Percentiles rank a stretch among this genome's conserved stretches.
phyloP scores from a whole-genome alignment of 139 green algal genomes.

The Picochlorum costavermella region DNA sequence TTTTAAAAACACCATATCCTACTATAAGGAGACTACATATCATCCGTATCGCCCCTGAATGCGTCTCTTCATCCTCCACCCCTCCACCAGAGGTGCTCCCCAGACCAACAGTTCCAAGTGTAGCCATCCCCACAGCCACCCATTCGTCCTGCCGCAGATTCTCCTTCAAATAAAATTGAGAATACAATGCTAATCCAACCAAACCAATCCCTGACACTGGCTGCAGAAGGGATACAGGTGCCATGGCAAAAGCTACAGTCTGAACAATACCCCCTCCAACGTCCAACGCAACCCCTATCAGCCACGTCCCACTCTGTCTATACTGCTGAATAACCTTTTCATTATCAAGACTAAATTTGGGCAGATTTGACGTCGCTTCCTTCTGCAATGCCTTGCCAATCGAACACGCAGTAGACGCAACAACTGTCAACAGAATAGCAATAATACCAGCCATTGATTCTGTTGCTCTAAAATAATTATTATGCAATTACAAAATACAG shows the following conservation, averaged over 20 bases:
- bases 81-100: constrained; percentile 17
- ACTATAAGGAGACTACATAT: constrained; percentile 17
- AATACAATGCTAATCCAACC: constrained; percentile 73
- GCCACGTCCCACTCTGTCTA: constrained; percentile 45
- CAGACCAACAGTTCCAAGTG: constrained; percentile 48
- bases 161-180: constrained; percentile 76
- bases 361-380: constrained; percentile 60
- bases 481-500: no score
- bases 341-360: constrained; percentile 41
- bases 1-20: background rate
- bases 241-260: constrained; percentile 67
- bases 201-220: constrained; percentile 74
- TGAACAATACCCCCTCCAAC: constrained; percentile 71
- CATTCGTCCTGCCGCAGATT: constrained; percentile 48
- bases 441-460: constrained; percentile 12
- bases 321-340: constrained; percentile 55
- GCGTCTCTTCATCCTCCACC: constrained; percentile 1
- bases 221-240: constrained; percentile 82
- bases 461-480: background rate
- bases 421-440: constrained; percentile 63
- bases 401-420: constrained; percentile 70
- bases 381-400: constrained; percentile 85
- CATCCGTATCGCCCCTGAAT: constrained; percentile 19
- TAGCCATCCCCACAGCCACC: constrained; percentile 43
- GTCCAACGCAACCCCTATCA: constrained; percentile 60